Conservation (phyloP, 2,329 filamentous ascomycete species). For the Cercospora sp. region DNA sequence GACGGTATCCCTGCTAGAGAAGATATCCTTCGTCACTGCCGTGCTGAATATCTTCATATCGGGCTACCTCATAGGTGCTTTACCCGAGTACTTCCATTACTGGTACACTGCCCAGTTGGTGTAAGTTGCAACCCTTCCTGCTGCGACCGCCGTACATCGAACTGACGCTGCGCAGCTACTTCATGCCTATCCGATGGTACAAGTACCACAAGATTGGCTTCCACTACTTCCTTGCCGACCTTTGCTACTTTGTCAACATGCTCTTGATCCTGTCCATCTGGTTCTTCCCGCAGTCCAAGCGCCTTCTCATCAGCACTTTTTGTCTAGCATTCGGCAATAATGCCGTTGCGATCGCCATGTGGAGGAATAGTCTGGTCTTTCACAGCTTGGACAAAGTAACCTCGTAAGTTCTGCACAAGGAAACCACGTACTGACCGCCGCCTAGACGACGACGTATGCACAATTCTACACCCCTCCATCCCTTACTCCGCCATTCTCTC, state of each 20-base stretch:
- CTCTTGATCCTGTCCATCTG: constrained; percentile 80
- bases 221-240: constrained; percentile 94
- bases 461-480: background rate
- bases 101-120: constrained; percentile 66
- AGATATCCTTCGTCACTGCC: constrained; percentile 92
- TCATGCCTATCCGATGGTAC: constrained; percentile 94
- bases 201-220: constrained; percentile 89
- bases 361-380: constrained; percentile 97
- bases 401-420: constrained; percentile 51
- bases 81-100: constrained; percentile 80
- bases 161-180: constrained; percentile 62
- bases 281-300: constrained; percentile 86
- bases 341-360: constrained; percentile 96
- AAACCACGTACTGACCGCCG: constrained; percentile 18
- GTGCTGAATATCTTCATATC: constrained; percentile 98
- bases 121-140: constrained; percentile 24
- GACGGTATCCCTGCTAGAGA: constrained; percentile 84
- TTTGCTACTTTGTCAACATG: constrained; percentile 98
- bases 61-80: constrained; percentile 86
- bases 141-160: background rate
- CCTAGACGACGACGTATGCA: constrained; percentile 30
- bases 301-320: constrained; percentile 87
- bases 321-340: constrained; percentile 96
- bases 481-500: background rate
- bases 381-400: constrained; percentile 98